A percentile compares a stretch with the other conserved stretches of the same genome.
Evolutionary conservation across 2,329 filamentous ascomycete genomes (phyloP).

Genomic region (Rhinocladiella mackenziei): DNA sequence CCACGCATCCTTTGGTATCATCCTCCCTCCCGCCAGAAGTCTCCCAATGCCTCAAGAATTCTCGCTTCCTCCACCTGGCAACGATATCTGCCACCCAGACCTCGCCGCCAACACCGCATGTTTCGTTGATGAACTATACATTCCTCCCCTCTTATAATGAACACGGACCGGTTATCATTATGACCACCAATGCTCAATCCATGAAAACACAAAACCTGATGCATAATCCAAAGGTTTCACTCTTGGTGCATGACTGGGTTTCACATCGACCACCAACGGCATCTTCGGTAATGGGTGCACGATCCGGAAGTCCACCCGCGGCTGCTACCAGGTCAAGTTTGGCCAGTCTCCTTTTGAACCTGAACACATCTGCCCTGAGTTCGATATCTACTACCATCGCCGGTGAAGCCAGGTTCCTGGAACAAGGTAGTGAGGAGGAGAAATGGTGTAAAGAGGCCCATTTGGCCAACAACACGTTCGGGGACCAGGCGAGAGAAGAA

Average conservation of each 20-base stretch:
- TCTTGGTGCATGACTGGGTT: conserved; percentile 98
- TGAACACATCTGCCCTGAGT: conserved; percentile 83
- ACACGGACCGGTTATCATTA: conserved; percentile 75
- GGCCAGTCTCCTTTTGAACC: conserved; percentile 76
- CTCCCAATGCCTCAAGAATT: conserved; percentile 85
- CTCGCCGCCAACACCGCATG: conserved; percentile 71
- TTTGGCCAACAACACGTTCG: conserved; percentile 88
- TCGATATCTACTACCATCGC: conserved; percentile 93
- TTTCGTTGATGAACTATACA: conserved; percentile 98
- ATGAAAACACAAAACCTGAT: conserved; percentile 71
- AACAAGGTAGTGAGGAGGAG: conserved; percentile 74
- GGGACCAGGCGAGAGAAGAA: conserved; percentile 49
- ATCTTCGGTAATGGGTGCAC: conserved; percentile 49
- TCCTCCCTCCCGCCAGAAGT: conserved; percentile 76
- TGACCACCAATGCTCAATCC: conserved; percentile 78
- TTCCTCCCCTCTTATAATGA: conserved; percentile 62
- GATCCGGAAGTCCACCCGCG: conserved; percentile 58
- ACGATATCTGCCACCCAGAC: conserved; percentile 55
- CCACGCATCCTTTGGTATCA: conserved; percentile 67
- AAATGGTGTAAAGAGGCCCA: conserved; percentile 77
- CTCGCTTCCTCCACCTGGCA: conserved; percentile 92
- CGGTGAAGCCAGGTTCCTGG: conserved; percentile 72
- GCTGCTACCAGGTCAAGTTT: conserved; percentile 66
- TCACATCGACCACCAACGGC: conserved; percentile 80
- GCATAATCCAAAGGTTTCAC: conserved; percentile 78